phyloP scores from a whole-genome alignment of 1,139 yeast genomes.

The Geotrichum candidum region DNA sequence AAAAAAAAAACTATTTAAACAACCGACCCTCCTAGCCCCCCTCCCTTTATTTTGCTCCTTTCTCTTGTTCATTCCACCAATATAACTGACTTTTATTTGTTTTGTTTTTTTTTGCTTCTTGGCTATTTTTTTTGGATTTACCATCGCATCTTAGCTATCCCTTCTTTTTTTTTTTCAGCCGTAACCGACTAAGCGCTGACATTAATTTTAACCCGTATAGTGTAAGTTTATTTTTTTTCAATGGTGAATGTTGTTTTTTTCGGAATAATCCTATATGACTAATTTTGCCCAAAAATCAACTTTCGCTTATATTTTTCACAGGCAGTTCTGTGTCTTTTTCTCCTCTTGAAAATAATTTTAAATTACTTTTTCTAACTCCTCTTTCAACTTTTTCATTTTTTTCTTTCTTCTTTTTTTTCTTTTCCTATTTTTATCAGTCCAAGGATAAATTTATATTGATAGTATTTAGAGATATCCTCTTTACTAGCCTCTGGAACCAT shows the following conservation, averaged over 20 bases:
- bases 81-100: too few relatives aligned
- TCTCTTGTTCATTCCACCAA: background rate
- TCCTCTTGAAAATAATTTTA: background rate
- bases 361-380: background rate
- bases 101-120: background rate
- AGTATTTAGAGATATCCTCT: background rate
- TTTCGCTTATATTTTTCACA: constrained; percentile 2
- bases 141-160: background rate
- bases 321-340: background rate
- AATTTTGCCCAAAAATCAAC: background rate
- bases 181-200: background rate
- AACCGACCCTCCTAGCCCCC: background rate
- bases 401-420: background rate
- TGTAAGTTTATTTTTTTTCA: background rate
- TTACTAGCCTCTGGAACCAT: background rate
- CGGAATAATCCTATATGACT: constrained; percentile 4
- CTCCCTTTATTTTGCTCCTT: background rate
- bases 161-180: background rate
- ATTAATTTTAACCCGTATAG: background rate
- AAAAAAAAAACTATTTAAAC: background rate
- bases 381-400: background rate
- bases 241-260: background rate
- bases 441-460: background rate
- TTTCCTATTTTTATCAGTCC: background rate
- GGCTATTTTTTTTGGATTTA: background rate